Percentiles rank a stretch among this genome's conserved stretches.
Evolutionary conservation across 2,329 filamentous ascomycete species (phyloP).

Genomic region (Colletotrichum eremochloae): DNA sequence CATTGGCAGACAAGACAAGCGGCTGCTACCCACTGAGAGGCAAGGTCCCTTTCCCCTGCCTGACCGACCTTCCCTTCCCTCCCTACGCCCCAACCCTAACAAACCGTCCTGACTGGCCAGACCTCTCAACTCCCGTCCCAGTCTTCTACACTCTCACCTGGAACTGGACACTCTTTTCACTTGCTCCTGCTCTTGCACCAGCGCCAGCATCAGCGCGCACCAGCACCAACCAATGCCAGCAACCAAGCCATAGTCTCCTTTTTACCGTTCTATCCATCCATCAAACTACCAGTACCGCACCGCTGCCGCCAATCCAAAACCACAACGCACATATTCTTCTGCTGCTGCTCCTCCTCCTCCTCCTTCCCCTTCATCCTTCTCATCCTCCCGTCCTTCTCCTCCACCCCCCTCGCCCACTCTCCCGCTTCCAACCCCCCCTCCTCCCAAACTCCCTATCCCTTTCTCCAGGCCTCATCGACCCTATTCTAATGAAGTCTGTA

Average conservation of each 20-base stretch:
- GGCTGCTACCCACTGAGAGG: not conserved
- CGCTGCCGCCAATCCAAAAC: conserved; percentile 10
- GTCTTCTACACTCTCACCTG: conserved; percentile 2
- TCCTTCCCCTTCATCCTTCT: not conserved
- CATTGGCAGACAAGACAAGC: conserved; percentile 2
- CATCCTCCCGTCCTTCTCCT: conserved; percentile 10
- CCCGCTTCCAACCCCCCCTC: conserved; percentile 16
- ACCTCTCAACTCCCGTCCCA: conserved; percentile 6
- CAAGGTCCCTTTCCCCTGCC: conserved; percentile 16
- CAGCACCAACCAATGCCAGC: conserved; percentile 3
- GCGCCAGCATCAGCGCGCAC: not conserved
- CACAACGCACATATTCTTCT: conserved; percentile 25
- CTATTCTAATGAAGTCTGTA: conserved; percentile 44
- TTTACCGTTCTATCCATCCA: conserved; percentile 28
- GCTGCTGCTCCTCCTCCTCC: conserved; percentile 21
- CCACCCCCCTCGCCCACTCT: conserved; percentile 13
- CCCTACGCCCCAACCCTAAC: conserved; percentile 4
- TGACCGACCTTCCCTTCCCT: conserved; percentile 1
- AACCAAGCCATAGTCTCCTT: conserved; percentile 23
- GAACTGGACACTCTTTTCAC: not conserved
- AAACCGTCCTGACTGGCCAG: conserved; percentile 21
- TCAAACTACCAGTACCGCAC: conserved; percentile 16
- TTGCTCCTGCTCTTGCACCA: conserved; percentile 10
- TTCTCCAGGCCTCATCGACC: conserved; percentile 44
- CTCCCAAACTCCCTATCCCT: conserved; percentile 34